Evolutionary conservation across 1,284 basidiomycete genomes (phyloP).

Genomic region (Pseudozyma flocculosa): DNA sequence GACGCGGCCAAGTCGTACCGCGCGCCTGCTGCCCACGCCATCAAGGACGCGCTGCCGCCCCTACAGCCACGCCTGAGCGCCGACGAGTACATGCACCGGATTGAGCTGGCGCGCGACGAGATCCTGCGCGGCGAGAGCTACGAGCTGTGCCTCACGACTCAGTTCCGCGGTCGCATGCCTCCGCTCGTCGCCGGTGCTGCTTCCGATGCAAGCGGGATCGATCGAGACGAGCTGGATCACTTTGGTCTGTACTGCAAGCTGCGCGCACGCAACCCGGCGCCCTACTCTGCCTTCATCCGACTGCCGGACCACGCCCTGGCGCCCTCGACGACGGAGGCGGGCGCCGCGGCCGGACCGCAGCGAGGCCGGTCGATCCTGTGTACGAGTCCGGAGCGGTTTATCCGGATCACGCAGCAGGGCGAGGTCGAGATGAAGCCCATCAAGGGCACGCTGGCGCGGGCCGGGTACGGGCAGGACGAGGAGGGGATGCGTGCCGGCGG

Average conservation of each 20-base stretch:
- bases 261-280: slow-evolving; percentile 78
- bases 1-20: too few species aligned
- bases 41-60: slow-evolving; percentile 21
- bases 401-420: slow-evolving; percentile 75
- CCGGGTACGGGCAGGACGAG: slow-evolving; percentile 50
- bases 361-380: slow-evolving; percentile 66
- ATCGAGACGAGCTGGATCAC: slow-evolving; percentile 22
- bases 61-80: slow-evolving; percentile 30
- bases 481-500: slow-evolving; percentile 18
- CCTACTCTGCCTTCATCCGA: slow-evolving; percentile 81
- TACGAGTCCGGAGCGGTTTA: slow-evolving; percentile 87
- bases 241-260: slow-evolving; percentile 49
- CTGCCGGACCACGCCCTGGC: slow-evolving; percentile 65
- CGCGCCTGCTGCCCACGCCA: neutral
- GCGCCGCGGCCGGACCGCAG: slow-evolving; percentile 1
- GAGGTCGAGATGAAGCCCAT: slow-evolving; percentile 84
- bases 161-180: slow-evolving; percentile 59
- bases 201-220: too few species aligned
- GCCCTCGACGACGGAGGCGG: neutral
- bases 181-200: slow-evolving; percentile 6
- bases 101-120: slow-evolving; percentile 72
- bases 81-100: slow-evolving; percentile 70
- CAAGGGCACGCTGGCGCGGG: slow-evolving; percentile 70
- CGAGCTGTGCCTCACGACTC: slow-evolving; percentile 88
- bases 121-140: slow-evolving; percentile 89